Evolutionary conservation across 768 basidiomycete genomes (phyloP), one percentile per base, ranked within the genome.

Genomic region (Mycena alexandri): DNA sequence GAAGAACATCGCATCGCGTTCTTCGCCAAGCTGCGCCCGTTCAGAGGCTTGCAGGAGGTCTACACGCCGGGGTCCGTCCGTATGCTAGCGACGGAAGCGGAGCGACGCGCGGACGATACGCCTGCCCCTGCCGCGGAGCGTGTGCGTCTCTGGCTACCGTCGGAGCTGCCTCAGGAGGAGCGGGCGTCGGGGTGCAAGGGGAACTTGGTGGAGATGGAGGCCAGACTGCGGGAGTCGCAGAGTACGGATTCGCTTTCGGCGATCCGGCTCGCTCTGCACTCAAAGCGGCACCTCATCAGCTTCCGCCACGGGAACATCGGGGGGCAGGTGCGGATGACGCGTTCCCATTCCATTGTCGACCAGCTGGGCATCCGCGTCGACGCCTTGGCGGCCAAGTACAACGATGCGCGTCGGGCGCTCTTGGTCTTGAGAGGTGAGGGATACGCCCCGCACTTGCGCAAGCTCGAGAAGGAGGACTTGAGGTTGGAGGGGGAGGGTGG

Each of bases 1-100:
- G 10, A 71, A 17, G 61, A 72, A 22, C 63, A 38, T 9, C 65
- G 70, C 7, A 25, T 51, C 14, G 29, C 61, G 2, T 34, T 71
- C 16, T 11, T 41, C n/a, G 16, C 38, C 11, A 65, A 70, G 36
- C 25, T 68, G 22, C 17, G 12, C 7, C 17, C 21, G 7, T 71
- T 71, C 33, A 21, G 67, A 0, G 19, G 16, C 1, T 44, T 48
- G 1, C 61, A 68, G 54, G 38, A 29, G 10, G 19, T 46, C 6
- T 46, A 42, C 51, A 65, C 42, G 41, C 67, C 70, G 2, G 67
- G 62, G 2, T 66, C 56, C 5, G 12, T 25, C 2, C 25, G 34
- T 5, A 14, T 52, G 2, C 11, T 67, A 1, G 41, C 22, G 44
- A 42, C 42, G 16, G 53, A 66, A n/a, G 69, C 65, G 29, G 51